Evolutionary conservation across 2,329 filamentous ascomycete genomes (phyloP), one percentile per base, ranked within the genome.

Genomic region (Ophiobolus disseminans): DNA sequence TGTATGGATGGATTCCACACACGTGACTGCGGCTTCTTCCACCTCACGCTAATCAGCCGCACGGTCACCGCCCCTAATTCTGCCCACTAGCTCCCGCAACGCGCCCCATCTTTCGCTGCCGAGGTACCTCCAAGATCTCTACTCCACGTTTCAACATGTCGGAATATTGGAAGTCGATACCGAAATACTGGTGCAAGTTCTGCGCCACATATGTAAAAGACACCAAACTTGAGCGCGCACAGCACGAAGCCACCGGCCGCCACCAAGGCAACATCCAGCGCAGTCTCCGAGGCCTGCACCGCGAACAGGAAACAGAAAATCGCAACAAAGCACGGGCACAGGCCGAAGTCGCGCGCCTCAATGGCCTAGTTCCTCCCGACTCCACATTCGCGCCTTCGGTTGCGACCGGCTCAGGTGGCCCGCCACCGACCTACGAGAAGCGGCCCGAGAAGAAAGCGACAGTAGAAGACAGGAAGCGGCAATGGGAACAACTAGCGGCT

Each of bases 131-230:
- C 5, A 21, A 21, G 10, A 37, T 32, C 28, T 28, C 26, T 25
- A 20, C 28, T 19, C 26, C 21, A 46, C 43, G 13, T 6, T n/a
- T 13, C 41, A 48, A 14, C 32, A 97, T 99, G 94, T 87, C 94
- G 0, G 94, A 97, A 80, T 95, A 96, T 77, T 97, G 94, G 94
- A 97, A 97, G 73, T 97, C 93, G 16, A 96, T 92, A 25, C 92
- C 92, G 5, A 93, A 88, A 71, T 96, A 96, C 78, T 97, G 92
- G 91, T 99, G 94, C 84, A 97, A 97, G 75, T 90, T 96, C 79
- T 99, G 94, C 83, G 85, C 86, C 69, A 84, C 83, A 69, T 97
- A 86, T 75, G 89, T 99, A 40, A 89, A 90, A 75, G 94, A 99
- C 79, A 97, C 92, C 17, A 87, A 90, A 61, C 85, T 97, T 73